Evolutionary conservation across 2,329 filamentous ascomycete genomes (phyloP), one percentile per base, ranked within the genome.

Genomic region (Scopulariopsis brevicaulis): DNA sequence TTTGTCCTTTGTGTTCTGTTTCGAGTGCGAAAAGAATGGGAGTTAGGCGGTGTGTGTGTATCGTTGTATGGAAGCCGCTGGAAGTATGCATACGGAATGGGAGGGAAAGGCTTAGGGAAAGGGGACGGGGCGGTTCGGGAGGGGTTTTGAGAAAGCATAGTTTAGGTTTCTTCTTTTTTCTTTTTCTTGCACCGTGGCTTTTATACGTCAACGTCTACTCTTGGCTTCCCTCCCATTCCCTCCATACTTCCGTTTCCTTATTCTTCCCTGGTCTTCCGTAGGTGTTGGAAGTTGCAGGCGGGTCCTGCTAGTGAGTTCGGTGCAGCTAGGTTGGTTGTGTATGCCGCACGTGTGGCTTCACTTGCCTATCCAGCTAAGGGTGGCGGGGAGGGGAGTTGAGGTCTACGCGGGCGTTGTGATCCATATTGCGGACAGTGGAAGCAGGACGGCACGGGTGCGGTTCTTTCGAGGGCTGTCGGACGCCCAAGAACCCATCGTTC

Each of bases 191-290:
- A 22, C 32, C 20, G 51, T 53, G n/a, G 25, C 46, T 48, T 18
- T 48, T 54, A 14, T 48, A 35, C 14, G 15, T 53, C 53, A 53
- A 48, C 28, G 22, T 34, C 28, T 32, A 32, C 53, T 58, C 35
- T 58, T 24, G 15, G 43, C 20, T 63, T 63, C 53, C 62, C 63
- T 58, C 65, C 12, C 32, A 7, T 28, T 46, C 28, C 28, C 28
- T 32, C 66, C 55, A 62, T 62, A 58, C 62, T 65, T 8, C 63
- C 60, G 34, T 24, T 32, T 8, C 28, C 4, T 8, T 8, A 8
- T 32, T 32, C 28, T 32, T 32, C 4, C 28, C 28, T 32, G 8
- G 28, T 32, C 28, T 8, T 32, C 28, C 28, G 28, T 32, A 32
- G 28, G 28, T 32, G 8, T 32, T 8, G n/a, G 28, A 32, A 32